A percentile compares a stretch with the other conserved stretches of the same genome.
phyloP scores from a whole-genome alignment of 768 basidiomycete species.

The Phlebiopsis flavidoalba region DNA sequence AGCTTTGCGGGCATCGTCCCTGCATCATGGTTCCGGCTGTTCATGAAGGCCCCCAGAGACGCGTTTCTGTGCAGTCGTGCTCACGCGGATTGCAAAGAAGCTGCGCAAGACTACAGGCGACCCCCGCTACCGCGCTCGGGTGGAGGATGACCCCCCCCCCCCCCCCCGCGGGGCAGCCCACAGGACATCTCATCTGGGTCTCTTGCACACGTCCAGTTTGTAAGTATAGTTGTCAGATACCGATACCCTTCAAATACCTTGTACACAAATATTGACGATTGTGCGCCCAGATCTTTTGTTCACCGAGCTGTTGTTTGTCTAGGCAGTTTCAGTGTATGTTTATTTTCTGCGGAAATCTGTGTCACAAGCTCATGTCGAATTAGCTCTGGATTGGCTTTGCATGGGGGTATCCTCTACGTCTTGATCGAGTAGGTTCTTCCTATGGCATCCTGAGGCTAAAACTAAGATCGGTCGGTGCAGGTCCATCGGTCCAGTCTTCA shows the following conservation, averaged over 20 bases:
- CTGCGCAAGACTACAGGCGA: constrained; percentile 65
- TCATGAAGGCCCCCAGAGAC: constrained; percentile 80
- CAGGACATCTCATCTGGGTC: constrained; percentile 51
- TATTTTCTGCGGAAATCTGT: background rate
- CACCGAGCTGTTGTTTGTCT: constrained; percentile 75
- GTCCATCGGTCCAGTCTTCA: constrained; percentile 54
- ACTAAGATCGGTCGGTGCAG: constrained; percentile 24
- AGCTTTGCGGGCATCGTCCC: constrained; percentile 48
- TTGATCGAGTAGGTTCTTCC: constrained; percentile 45
- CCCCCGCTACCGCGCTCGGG: constrained; percentile 51
- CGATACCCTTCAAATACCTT: too few species aligned
- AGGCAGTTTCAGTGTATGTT: constrained; percentile 65
- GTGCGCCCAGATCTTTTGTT: constrained; percentile 27
- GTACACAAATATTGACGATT: too few species aligned
- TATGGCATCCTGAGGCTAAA: background rate
- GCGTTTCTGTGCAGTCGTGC: constrained; percentile 58
- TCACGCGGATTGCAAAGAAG: constrained; percentile 57
- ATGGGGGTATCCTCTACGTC: constrained; percentile 73
- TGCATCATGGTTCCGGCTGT: constrained; percentile 41
- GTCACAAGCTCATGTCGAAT: background rate
- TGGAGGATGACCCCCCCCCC: constrained; percentile 67
- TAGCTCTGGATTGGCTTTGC: constrained; percentile 69
- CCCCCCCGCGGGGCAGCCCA: constrained; percentile 45
- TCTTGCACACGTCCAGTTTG: constrained; percentile 65
- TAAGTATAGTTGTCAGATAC: background rate